Base-by-base conservation (phyloP, 1,284 basidiomycete genomes). In the Malassezia brasiliensis region DNA sequence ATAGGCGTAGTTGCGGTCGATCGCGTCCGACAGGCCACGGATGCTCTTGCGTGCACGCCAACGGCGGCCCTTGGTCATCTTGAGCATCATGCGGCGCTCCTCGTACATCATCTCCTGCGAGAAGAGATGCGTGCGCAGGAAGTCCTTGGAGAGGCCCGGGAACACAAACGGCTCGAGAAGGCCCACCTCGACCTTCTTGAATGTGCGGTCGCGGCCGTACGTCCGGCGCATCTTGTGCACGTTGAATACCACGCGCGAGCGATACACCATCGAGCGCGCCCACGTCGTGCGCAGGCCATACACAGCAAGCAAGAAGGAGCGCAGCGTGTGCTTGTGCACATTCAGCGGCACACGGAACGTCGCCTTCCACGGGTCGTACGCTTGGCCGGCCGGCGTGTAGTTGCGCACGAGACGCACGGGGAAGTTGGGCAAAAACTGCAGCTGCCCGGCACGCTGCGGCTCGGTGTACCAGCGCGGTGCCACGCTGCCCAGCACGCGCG, bases 291-390 rank as follows among this genome's bases (percentile, higher is more conserved):
- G 66, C 20, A 75, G 60, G 9, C 71, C 87, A 71, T 96, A 96
- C 40, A 86, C 82, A 28, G 88, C 80, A 35, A 78, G 77, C 30
- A 96, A 82, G 76, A 94, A 93, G 2, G 86, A 86, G 44, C 89
- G 84, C 32, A 96, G 79, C 76, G 90, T 88, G 60, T 85, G 88
- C 78, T 96, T 96, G 53, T 89, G 93, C 77, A 93, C 81, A 50
- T 83, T 83, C 56, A 83, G 84, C 1, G 79, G 79, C 39, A 94
- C 81, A 54, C 88, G 86, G 80, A 96, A 94, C 1, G 91, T 96
- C 7, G 90, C 90, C 75, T 90, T 86, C 78, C 85, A 90, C 1
- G 90, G 87, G 65, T 96, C 93, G 79, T 96, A 96, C 5, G 87
- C 79, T 67, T 87, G 77, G 0, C 86, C 87, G 1, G 78, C 76